Base-by-base conservation (phyloP, 352 stramenopile genomes). In the Hyaloperonospora arabidopsidis region DNA sequence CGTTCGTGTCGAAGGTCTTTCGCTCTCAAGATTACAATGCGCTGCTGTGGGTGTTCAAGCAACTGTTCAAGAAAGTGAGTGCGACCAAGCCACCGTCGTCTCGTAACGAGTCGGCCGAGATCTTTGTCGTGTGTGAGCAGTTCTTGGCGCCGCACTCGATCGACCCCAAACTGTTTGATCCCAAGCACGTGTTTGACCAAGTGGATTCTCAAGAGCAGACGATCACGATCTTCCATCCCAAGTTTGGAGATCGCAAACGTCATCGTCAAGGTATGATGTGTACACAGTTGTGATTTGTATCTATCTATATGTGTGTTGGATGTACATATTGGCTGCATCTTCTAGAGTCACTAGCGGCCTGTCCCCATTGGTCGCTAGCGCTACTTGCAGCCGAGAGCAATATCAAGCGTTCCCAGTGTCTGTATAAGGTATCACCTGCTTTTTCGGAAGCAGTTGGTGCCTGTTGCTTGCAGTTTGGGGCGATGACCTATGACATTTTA, bases 41-140 rank as follows among this genome's bases (percentile, higher is more conserved):
- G 4, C 86, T 98, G 54, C 68, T 99, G 7, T 99, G 97, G 96
- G 92, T 98, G 0, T 96, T 98, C 60, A 97, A 98, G 78, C 96
- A 99, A 70, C 85, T 99, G 6, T 99, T 99, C 70, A 89, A 97
- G 59, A 93, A 95, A 40, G 95, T 99, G 11, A 89, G 96, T 59
- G 95, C 95, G 0, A 98, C 98, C 45, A 99, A 99, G 76, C 97
- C 97, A n/a, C 79, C 96, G 29, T 97, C 95, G 10, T 98, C 88
- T 52, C 89, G 97, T 74, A 95, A 92, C 61, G 96, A 99, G 62
- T 98, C 94, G 11, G 97, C 97, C n/a, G 97, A 99, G 76, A 99
- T 99, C 66, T 99, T 99, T 72, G 93, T 99, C 15, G 91, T 99
- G 1, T 99, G 96, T 68, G 70, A 93, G 56, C 80, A 93, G 25